Evolutionary conservation across 148 eudicot species (phyloP), one percentile per base, ranked within the genome.

Genomic region (Cornus suecica): DNA sequence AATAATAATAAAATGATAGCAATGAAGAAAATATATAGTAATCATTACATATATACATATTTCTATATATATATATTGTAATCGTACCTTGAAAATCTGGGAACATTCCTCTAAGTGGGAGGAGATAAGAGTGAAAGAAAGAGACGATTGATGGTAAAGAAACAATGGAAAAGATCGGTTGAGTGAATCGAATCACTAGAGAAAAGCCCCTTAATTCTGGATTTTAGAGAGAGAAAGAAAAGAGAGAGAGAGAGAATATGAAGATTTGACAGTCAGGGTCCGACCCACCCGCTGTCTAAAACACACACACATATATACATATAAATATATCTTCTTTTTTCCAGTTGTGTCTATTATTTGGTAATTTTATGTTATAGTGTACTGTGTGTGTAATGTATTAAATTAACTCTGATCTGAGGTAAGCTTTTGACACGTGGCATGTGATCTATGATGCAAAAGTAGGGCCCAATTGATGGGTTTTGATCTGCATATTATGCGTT

Each of bases 251-350:
- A 80, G 83, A 85, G 87, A 83, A 83, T 83, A 82, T 82, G 88
- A 52, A 85, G 91, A 90, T 88, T 84, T 86, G 91, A 90, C 87
- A 87, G 88, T 90, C 90, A 83, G 80, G 86, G 86, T 82, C 76
- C 78, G 75, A 85, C 80, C 82, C 85, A 82, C 76, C 76, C 81
- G 65, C 71, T 73, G 83, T 79, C 80, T 77, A 51, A 48, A 68
- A 66, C n/a, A n/a, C n/a, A n/a, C n/a, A n/a, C n/a, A n/a, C n/a
- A n/a, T n/a, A n/a, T n/a, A n/a, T n/a, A n/a, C n/a, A n/a, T 37
- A 37, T 67, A 63, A 69, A 15, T 65, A 34, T 65, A 34, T 65
- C 68, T 6, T 10, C 42, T 37, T 10, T 37, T 37, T 37, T 37
- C 42, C 42, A 37, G 9, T 37, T 28, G 30, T 31, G 48, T 76